Evolutionary conservation across 208 protist species (phyloP).

Genomic region (Angomonas deanei): DNA sequence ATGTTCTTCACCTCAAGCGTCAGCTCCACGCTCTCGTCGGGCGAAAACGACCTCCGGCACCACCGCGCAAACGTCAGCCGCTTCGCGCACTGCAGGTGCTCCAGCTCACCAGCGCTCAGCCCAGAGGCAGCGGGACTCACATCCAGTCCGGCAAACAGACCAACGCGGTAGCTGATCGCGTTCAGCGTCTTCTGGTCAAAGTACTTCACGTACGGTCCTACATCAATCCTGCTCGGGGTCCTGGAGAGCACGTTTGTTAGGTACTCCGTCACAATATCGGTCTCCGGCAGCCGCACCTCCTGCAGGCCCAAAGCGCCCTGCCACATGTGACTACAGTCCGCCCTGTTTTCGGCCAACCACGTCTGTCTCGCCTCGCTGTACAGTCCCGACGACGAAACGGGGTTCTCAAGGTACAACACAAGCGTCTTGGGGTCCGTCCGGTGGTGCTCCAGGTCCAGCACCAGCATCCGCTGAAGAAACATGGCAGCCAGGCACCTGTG

Average conservation of each 20-base stretch:
- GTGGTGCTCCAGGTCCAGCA: slow-evolving; percentile 7
- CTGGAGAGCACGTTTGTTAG: not conserved
- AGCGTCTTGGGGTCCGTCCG: not conserved
- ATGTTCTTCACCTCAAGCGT: slow-evolving; percentile 5
- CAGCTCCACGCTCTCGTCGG: not conserved
- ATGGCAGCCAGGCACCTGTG: not conserved
- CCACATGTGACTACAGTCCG: not conserved
- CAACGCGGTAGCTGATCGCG: not conserved
- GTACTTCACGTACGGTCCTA: slow-evolving; percentile 5
- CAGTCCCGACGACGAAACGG: not conserved
- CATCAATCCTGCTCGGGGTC: not conserved
- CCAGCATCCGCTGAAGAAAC: slow-evolving; percentile 5
- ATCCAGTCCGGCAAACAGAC: slow-evolving; percentile 5
- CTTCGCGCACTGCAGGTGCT: not conserved
- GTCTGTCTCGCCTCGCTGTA: not conserved
- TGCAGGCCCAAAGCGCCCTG: not conserved
- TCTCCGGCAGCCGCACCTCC: not conserved
- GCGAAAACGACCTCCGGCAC: not conserved
- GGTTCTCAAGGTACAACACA: slow-evolving; percentile 4
- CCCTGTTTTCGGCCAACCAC: not conserved
- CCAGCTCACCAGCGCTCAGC: not conserved
- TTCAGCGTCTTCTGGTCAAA: not conserved
- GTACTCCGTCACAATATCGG: not conserved
- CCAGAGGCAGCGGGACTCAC: slow-evolving; percentile 1
- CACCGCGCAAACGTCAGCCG: slow-evolving; percentile 1